Evolutionary conservation across 257 asterid species (phyloP), one percentile per base, ranked within the genome.

Genomic region (Solanum pimpinellifolium): DNA sequence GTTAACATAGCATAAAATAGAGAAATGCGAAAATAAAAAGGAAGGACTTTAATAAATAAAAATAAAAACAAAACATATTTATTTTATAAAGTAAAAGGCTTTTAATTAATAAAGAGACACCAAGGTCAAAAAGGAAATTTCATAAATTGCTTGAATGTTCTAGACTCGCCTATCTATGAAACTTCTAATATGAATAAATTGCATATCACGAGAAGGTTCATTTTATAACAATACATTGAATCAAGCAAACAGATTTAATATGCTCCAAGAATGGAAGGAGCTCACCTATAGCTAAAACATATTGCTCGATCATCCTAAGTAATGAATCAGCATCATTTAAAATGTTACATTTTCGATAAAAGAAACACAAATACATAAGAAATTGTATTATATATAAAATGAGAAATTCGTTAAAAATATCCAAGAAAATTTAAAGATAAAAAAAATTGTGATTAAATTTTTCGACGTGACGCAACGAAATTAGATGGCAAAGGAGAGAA

Each of bases 401-500:
- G 11, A 35, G 18, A 2, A 21, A 20, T 7, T 20, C 5, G 0
- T 56, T 5, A 20, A 20, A 56, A 56, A 56, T 5, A 1, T 56
- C 2, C 0, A 3, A 20, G 66, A 56, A 18, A 52, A 20, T 56
- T 4, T 56, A 2, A 20, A 56, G 3, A 0, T 56, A 11, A 4
- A 42, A 0, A 3, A 0, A 42, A 1, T 56, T 56, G 8, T 3
- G 8, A 56, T 20, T 2, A 20, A 0, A 56, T 56, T 20, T 56
- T 56, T 0, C 0, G 25, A 20, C 3, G 0, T 7, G 65, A 49
- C 23, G 9, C 2, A 2, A 56, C 25, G 0, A 56, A 20, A 56
- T 56, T 2, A 20, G 1, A 56, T 7, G 66, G 25, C 8, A 5
- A 56, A 59, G 25, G 25, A 59, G 66, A 59, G 25, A 59, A 2